Evolutionary conservation across 495 filamentous ascomycete species (phyloP).

Genomic region (Xylona heveae): DNA sequence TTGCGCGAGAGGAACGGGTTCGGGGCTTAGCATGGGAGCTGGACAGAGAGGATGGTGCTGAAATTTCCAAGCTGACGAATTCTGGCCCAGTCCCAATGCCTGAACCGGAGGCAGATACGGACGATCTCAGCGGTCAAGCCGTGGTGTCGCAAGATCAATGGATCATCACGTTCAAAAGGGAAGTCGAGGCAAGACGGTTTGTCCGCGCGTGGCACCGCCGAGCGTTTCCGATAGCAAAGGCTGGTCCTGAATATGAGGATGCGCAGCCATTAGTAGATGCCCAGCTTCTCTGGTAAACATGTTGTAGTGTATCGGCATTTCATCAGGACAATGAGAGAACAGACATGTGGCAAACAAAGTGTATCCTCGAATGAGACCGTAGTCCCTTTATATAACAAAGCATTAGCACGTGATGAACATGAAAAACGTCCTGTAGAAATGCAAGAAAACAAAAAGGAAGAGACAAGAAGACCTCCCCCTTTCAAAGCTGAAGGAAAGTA

Average conservation of each 20-base stretch:
- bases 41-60: not conserved
- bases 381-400: too few species aligned
- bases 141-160: constrained; percentile 12
- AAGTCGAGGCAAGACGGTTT: constrained; percentile 30
- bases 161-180: constrained; percentile 25
- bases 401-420: too few species aligned
- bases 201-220: constrained; percentile 32
- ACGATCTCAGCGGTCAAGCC: not conserved
- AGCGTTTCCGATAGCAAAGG: constrained; percentile 14
- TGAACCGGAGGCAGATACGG: not conserved
- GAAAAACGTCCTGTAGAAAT: too few species aligned
- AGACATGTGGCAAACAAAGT: too few species aligned
- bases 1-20: constrained; percentile 22
- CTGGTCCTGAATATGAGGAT: constrained; percentile 8
- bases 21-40: constrained; percentile 24
- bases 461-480: too few species aligned
- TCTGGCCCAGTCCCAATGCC: not conserved
- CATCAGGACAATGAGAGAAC: not conserved
- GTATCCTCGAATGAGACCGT: too few species aligned
- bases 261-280: constrained; percentile 18
- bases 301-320: not conserved
- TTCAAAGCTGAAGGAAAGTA: too few species aligned
- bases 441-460: too few species aligned
- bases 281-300: constrained; percentile 26
- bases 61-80: not conserved